Evolutionary conservation across 1,284 basidiomycete genomes (phyloP).

Genomic region (Rhodotorula sp.): DNA sequence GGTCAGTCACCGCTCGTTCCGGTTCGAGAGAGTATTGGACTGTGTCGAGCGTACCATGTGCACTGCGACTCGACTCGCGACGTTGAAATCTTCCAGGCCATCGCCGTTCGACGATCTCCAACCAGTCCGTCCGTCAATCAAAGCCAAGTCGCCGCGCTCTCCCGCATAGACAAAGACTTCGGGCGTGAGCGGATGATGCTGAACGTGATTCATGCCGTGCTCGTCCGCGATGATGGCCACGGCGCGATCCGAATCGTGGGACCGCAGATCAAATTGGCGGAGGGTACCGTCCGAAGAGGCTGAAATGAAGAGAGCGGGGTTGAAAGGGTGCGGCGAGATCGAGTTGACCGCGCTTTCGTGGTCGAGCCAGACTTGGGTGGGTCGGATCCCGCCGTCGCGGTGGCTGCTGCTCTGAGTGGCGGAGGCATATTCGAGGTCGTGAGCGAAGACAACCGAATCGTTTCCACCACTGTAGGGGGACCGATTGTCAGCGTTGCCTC

Average conservation of each 20-base stretch:
- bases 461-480: conserved; percentile 61
- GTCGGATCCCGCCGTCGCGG: neutral
- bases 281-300: conserved; percentile 69
- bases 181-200: conserved; percentile 64
- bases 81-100: neutral
- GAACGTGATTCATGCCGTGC: conserved; percentile 52
- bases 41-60: neutral
- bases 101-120: conserved; percentile 50
- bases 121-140: conserved; percentile 72
- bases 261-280: conserved; percentile 17
- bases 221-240: conserved; percentile 15
- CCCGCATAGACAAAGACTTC: conserved; percentile 65
- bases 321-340: conserved; percentile 50
- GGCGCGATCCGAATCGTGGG: neutral
- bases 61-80: conserved; percentile 13
- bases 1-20: neutral
- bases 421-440: conserved; percentile 34
- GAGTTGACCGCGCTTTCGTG: conserved; percentile 37
- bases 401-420: neutral
- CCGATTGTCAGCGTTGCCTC: neutral
- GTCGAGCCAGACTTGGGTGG: conserved; percentile 18
- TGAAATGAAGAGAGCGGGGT: conserved; percentile 65
- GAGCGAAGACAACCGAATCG: conserved; percentile 55
- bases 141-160: conserved; percentile 57
- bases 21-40: neutral